A percentile compares a stretch with the other conserved stretches of the same genome.
Conservation (phyloP, 2,329 filamentous ascomycete species). For the Microsporum audouinii region DNA sequence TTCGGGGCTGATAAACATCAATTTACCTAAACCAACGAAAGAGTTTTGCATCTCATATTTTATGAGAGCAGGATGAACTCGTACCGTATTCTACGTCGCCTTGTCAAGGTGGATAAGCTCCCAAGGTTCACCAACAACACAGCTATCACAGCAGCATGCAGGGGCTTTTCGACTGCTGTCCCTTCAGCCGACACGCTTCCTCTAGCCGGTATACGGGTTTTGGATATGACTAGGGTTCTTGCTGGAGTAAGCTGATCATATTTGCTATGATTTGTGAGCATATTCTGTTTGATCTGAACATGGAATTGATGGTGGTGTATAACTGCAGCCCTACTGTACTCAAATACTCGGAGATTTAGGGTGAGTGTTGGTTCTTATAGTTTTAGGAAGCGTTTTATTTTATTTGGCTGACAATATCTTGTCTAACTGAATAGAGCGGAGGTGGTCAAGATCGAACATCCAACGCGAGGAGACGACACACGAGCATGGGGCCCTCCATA, state of each 20-base stretch:
- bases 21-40: neutral
- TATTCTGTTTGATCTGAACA: neutral
- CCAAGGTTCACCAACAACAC: neutral
- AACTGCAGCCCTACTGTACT: conserved; percentile 76
- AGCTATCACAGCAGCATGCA: conserved; percentile 9
- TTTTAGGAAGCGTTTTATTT: neutral
- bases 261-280: neutral
- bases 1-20: neutral
- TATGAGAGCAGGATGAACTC: conserved; percentile 6
- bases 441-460: conserved; percentile 95
- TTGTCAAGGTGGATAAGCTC: neutral
- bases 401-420: neutral
- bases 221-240: conserved; percentile 94
- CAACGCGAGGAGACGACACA: conserved; percentile 81
- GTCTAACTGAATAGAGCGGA: conserved; percentile 54
- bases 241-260: conserved; percentile 59
- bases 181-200: conserved; percentile 47
- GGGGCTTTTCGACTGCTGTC: conserved; percentile 33
- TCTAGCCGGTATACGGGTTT: conserved; percentile 71
- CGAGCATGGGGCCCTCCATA: conserved; percentile 94
- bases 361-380: conserved; percentile 36
- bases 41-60: neutral
- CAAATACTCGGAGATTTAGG: conserved; percentile 93
- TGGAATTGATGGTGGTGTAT: conserved; percentile 10
- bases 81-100: neutral